Evolutionary conservation across 2,329 filamentous ascomycete species (phyloP).

Genomic region (Clarireedia sp.): DNA sequence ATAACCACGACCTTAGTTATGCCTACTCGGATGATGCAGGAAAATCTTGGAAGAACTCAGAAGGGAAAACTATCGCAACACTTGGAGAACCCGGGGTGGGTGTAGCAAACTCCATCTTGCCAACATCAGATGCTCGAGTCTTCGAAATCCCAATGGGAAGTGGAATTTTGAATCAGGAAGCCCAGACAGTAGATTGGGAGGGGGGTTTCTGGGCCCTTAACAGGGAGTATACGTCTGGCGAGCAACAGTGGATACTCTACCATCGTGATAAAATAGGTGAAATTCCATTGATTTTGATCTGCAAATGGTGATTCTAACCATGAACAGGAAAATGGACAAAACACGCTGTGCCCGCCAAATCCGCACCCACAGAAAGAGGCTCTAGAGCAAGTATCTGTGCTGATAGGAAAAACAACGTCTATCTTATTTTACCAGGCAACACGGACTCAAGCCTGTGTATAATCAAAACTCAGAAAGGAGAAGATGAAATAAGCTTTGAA

Average conservation of each 20-base stretch:
- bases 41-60: conserved; percentile 18
- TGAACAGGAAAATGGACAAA: conserved; percentile 18
- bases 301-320: background rate
- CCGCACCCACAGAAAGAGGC: conserved; percentile 19
- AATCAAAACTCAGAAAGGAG: conserved; percentile 9
- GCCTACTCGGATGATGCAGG: conserved; percentile 21
- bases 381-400: conserved; percentile 19
- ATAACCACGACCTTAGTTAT: conserved; percentile 24
- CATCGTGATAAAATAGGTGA: conserved; percentile 15
- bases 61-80: conserved; percentile 14
- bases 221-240: conserved; percentile 14
- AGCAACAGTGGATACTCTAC: conserved; percentile 21
- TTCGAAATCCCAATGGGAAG: conserved; percentile 23
- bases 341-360: conserved; percentile 5
- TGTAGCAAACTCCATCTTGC: conserved; percentile 13
- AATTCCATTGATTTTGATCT: background rate
- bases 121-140: conserved; percentile 13
- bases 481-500: conserved; percentile 9
- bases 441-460: conserved; percentile 19
- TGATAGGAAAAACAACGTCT: conserved; percentile 14
- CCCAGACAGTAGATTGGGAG: conserved; percentile 18
- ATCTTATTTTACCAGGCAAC: conserved; percentile 21
- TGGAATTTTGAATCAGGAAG: conserved; percentile 23
- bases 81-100: background rate
- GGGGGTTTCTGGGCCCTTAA: conserved; percentile 22